phyloP scores from a whole-genome alignment of 768 basidiomycete species.

The Auriculariales sp. region DNA sequence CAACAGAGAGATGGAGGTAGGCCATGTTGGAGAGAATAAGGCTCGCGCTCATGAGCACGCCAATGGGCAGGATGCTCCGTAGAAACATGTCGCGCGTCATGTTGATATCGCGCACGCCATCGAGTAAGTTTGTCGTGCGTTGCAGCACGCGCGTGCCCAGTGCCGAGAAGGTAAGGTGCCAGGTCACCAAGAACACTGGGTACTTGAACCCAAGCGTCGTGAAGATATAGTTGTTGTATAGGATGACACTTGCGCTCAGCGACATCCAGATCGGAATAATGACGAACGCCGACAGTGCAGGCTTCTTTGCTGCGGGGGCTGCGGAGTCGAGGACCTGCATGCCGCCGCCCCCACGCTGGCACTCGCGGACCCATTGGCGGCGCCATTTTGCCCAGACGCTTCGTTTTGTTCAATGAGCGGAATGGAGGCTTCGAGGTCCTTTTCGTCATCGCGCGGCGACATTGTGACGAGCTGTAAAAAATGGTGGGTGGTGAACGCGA shows the following conservation, averaged over 20 bases:
- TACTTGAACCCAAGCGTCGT: conserved; percentile 71
- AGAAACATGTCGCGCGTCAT: conserved; percentile 70
- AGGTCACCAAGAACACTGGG: conserved; percentile 89
- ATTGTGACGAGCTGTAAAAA: too few relatives aligned
- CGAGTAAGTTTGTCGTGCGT: conserved; percentile 67
- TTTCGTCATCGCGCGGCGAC: background rate
- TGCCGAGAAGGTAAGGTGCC: conserved; percentile 58
- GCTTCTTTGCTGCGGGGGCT: conserved; percentile 4
- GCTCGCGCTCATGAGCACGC: conserved; percentile 83
- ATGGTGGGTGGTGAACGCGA: too few relatives aligned
- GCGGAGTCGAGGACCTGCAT: background rate
- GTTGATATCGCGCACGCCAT: conserved; percentile 59
- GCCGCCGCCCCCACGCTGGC: conserved; percentile 3
- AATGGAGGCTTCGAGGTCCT: conserved; percentile 8
- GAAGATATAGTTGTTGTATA: conserved; percentile 90
- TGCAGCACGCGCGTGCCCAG: conserved; percentile 78
- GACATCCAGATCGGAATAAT: conserved; percentile 91
- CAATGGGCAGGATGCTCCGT: conserved; percentile 83
- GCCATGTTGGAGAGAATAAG: conserved; percentile 86
- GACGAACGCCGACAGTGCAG: conserved; percentile 36
- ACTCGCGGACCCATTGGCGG: too few relatives aligned
- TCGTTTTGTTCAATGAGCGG: conserved; percentile 4
- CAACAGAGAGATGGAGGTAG: conserved; percentile 79
- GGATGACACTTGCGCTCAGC: conserved; percentile 79
- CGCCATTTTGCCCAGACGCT: too few relatives aligned